Evolutionary conservation across 1,284 basidiomycete species (phyloP).

Genomic region (Microstroma glucosiphilum): DNA sequence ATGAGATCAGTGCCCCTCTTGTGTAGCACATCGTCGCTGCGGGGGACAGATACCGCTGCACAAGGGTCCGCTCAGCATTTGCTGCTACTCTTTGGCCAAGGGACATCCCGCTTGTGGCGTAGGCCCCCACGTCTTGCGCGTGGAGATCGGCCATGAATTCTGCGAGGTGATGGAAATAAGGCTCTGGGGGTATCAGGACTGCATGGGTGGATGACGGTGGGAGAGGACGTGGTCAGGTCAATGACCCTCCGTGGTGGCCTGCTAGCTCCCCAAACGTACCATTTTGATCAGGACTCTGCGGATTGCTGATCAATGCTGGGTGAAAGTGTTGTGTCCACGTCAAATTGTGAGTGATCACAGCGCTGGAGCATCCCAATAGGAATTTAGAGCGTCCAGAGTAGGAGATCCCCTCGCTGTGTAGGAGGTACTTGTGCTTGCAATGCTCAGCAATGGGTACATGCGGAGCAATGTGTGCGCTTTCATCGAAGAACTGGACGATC

Average conservation of each 20-base stretch:
- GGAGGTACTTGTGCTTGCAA: slow-evolving; percentile 30
- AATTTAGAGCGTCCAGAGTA: slow-evolving; percentile 34
- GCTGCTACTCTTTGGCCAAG: background rate
- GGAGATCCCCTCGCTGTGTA: slow-evolving; percentile 38
- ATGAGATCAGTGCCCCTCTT: slow-evolving; percentile 23
- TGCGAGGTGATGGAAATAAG: no score
- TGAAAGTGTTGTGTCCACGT: slow-evolving; percentile 45
- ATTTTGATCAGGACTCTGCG: slow-evolving; percentile 17
- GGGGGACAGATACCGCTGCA: slow-evolving; percentile 25
- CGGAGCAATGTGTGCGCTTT: slow-evolving; percentile 15
- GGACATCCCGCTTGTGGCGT: background rate
- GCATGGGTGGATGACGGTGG: background rate
- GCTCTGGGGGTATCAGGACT: background rate
- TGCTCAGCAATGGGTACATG: slow-evolving; percentile 29
- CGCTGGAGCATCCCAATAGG: slow-evolving; percentile 24
- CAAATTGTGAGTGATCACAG: slow-evolving; percentile 25
- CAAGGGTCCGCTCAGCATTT: slow-evolving; percentile 23
- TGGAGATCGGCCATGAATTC: slow-evolving; percentile 5
- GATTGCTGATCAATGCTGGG: slow-evolving; percentile 25
- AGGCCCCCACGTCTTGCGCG: background rate
- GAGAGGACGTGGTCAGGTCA: no score
- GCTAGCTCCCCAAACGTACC: background rate
- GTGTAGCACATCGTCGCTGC: slow-evolving; percentile 26
- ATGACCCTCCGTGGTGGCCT: background rate
- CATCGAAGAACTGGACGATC: background rate